A percentile compares a stretch with the other conserved stretches of the same genome.
These are phyloP conservation scores for Mortierella claussenii DNA, from an alignment of 192 early-diverging fungal species.

Conservation along the genomic window DNA sequence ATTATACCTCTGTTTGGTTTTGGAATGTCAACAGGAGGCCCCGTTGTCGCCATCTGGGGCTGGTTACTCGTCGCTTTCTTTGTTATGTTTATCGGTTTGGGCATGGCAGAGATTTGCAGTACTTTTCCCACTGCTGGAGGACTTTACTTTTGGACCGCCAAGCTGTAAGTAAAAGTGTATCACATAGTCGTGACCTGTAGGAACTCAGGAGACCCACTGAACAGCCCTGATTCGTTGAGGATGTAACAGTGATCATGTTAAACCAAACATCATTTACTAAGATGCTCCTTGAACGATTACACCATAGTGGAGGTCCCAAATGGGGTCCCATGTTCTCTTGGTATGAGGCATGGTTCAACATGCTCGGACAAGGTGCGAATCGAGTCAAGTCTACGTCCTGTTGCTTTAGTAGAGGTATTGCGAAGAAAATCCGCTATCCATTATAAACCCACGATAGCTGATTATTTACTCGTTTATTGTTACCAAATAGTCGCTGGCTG, in stretches of 20 bases:
- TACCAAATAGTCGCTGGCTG: conserved; percentile 50
- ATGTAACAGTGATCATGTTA: too few relatives aligned
- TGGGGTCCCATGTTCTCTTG: conserved; percentile 57
- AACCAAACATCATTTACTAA: too few relatives aligned
- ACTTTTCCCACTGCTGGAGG: conserved; percentile 62
- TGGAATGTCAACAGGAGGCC: conserved; percentile 56
- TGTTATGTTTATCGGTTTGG: conserved; percentile 57
- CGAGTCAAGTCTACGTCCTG: not conserved
- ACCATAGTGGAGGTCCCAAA: conserved; percentile 45
- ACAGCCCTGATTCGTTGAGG: too few relatives aligned
- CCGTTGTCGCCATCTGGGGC: conserved; percentile 62
- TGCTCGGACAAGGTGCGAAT: conserved; percentile 53
- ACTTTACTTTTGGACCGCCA: conserved; percentile 52
- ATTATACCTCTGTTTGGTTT: conserved; percentile 54
- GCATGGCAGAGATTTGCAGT: conserved; percentile 64
- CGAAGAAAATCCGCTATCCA: too few relatives aligned
- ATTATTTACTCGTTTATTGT: not conserved
- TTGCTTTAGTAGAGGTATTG: too few relatives aligned
- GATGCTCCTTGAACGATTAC: too few relatives aligned
- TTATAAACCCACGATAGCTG: too few relatives aligned
- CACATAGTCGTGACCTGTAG: too few relatives aligned
- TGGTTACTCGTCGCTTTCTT: conserved; percentile 62
- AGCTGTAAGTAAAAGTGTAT: conserved; percentile 20
- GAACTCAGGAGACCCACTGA: too few relatives aligned
- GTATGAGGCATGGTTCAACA: conserved; percentile 57